Base-by-base conservation (phyloP, 2,329 filamentous ascomycete species). In the Pyrenochaeta sp. region DNA sequence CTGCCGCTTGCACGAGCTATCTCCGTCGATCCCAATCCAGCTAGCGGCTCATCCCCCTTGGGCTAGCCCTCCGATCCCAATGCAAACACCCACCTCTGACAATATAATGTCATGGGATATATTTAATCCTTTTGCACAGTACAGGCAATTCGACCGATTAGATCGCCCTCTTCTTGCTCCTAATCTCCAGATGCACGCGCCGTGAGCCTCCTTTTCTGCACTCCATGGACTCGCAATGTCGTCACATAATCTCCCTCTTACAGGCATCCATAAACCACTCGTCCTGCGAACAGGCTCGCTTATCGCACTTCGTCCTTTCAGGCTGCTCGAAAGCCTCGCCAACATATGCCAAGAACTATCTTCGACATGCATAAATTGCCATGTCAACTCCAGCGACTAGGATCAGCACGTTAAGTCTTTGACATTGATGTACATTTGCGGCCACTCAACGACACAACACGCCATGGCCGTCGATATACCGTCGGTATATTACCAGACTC, bases 311-410 rank as follows among this genome's bases (percentile, higher is more conserved):
- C 35, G n/a, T 24, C 32, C 36, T 35, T 24, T 18, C 34, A 20
- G 6, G 17, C 24, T 22, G 23, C 22, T 22, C 10, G 34, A 29
- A 21, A 47, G 43, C 50, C 46, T 51, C 44, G 42, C 43, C 43
- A 41, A 41, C 20, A 14, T 14, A 32, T 40, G 46, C 52, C 52
- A 51, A 55, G 51, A 14, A n/a, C 21, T 7, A 23, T 20, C 18
- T 48, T 49, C 24, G 41, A 45, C 30, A 26, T 42, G 42, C 39
- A 44, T 42, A 41, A 27, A 47, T 48, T 53, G 17, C 15, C 20
- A 34, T 41, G 47, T 52, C 48, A 49, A 48, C 43, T 44, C 48
- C 41, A 29, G 18, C 37, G 31, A 3, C 19, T 19, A 22, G 18
- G 11, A 14, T 22, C 31, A n/a, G 19, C 21, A 13, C 31, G 15